Base-by-base conservation (phyloP, 805 yeast genomes). In the Candida pseudoglaebosa region DNA sequence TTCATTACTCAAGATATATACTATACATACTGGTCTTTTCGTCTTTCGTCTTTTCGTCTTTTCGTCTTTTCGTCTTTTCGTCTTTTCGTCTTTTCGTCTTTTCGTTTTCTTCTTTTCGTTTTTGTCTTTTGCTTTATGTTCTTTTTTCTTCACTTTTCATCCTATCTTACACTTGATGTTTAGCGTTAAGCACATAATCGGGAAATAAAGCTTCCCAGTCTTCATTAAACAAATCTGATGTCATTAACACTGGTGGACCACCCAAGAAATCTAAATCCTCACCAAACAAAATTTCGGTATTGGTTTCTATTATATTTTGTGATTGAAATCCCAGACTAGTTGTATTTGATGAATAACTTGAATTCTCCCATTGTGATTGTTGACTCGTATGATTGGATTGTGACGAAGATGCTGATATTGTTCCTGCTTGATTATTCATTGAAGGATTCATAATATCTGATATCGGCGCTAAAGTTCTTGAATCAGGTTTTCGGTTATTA, bases 231-330 rank as follows among this genome's bases (percentile, higher is more conserved):
- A 70, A 58, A 39, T 69, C 75, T 2, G 76, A 67, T 2, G 75
- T 71, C 77, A 73, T 71, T 39, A 72, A 64, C 13, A 73, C 67
- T 4, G 77, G 77, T 0, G 77, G 78, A 2, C 78, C 77, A 3
- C 78, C 77, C 44, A 73, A 66, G 45, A 67, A 68, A 35, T 62
- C 74, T 20, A 62, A 49, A 42, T 45, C 41, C 10, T 45, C 45
- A 24, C 43, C 45, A 29, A 48, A 48, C 16, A 57, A 38, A 8
- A 53, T 28, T 14, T 54, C 54, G 12, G 54, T 42, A 37, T 47
- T 50, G 12, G 52, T 34, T 20, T 50, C 45, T 18, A 24, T 39
- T 13, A 41, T 38, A 8, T 39, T 17, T 21, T 36, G 29, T 12
- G 16, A 24, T 10, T 22, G n/a, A 10, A n/a, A n/a, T 15, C 35